Conservation (phyloP, 2,329 filamentous ascomycete genomes). For the Zarea fungicola region DNA sequence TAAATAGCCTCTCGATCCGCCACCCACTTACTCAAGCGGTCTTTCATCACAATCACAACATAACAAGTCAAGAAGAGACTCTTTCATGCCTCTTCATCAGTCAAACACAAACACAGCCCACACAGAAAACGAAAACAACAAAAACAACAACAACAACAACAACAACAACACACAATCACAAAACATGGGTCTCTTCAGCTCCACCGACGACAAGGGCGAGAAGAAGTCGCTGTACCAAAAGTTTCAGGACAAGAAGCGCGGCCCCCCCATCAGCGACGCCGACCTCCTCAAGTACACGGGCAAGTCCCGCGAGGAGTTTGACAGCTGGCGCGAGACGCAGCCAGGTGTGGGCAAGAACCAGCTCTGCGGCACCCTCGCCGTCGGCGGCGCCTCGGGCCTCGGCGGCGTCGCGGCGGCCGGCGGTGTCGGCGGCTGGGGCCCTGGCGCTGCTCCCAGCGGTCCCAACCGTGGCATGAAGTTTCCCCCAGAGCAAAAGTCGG, state of each 20-base stretch:
- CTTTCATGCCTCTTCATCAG: neutral
- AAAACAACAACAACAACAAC: neutral
- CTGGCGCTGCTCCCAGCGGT: constrained; percentile 22
- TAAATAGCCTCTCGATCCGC: too few species aligned
- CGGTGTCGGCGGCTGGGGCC: constrained; percentile 32
- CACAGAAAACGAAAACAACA: neutral
- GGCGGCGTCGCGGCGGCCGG: constrained; percentile 24
- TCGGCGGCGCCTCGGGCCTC: constrained; percentile 27
- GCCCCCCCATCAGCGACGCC: constrained; percentile 30
- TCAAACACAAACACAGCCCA: neutral
- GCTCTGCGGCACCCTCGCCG: constrained; percentile 27
- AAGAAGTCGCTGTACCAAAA: constrained; percentile 29
- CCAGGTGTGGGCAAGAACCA: constrained; percentile 38
- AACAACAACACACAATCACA: neutral
- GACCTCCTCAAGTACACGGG: constrained; percentile 38
- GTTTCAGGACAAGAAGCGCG: constrained; percentile 27
- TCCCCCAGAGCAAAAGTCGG: constrained; percentile 21
- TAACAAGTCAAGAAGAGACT: too few species aligned
- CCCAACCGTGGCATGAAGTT: constrained; percentile 30
- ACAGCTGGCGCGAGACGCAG: constrained; percentile 22
- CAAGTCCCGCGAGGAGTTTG: constrained; percentile 26
- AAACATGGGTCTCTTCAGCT: constrained; percentile 10
- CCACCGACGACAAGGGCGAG: constrained; percentile 7
- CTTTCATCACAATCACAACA: too few species aligned
- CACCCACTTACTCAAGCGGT: too few species aligned